Evolutionary conservation across 306 rosid genomes (phyloP).

Genomic region (Canavalia ensiformis): DNA sequence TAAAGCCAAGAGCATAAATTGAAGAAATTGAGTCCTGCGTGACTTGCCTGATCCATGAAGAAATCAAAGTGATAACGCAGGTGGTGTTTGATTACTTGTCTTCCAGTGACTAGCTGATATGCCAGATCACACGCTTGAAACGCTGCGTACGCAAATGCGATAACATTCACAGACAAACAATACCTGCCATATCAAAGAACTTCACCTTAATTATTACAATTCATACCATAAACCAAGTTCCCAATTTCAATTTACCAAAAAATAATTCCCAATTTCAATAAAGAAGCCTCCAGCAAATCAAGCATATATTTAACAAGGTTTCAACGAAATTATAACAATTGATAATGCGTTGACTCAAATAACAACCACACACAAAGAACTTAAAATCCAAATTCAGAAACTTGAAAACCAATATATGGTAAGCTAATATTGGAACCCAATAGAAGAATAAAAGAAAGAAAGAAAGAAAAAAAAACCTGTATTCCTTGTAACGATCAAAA

Average conservation of each 20-base stretch:
- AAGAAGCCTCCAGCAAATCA: not conserved
- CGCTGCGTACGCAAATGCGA: slow-evolving; percentile 76
- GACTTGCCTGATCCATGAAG: slow-evolving; percentile 95
- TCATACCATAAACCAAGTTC: not conserved
- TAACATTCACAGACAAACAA: slow-evolving; percentile 84
- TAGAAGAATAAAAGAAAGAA: not conserved
- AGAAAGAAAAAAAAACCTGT: slow-evolving; percentile 61
- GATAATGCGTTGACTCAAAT: slow-evolving; percentile 32
- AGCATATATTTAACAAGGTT: not conserved
- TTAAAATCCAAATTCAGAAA: not conserved
- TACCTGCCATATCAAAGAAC: slow-evolving; percentile 66
- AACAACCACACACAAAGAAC: not conserved
- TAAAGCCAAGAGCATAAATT: not conserved
- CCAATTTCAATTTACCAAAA: not conserved
- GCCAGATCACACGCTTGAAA: slow-evolving; percentile 76
- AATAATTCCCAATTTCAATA: not conserved
- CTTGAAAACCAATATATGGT: not conserved
- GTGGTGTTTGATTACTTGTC: slow-evolving; percentile 60
- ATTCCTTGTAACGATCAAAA: slow-evolving; percentile 95
- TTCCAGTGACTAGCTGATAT: slow-evolving; percentile 57
- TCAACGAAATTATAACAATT: slow-evolving; percentile 29
- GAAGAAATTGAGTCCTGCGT: not conserved
- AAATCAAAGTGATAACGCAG: slow-evolving; percentile 77
- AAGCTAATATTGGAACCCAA: not conserved
- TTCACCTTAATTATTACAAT: slow-evolving; percentile 9